Percentiles rank a stretch among this genome's conserved stretches.
These are phyloP conservation scores for Leishmania guyanensis DNA, from an alignment of 208 protist species.

Conservation along the genomic window DNA sequence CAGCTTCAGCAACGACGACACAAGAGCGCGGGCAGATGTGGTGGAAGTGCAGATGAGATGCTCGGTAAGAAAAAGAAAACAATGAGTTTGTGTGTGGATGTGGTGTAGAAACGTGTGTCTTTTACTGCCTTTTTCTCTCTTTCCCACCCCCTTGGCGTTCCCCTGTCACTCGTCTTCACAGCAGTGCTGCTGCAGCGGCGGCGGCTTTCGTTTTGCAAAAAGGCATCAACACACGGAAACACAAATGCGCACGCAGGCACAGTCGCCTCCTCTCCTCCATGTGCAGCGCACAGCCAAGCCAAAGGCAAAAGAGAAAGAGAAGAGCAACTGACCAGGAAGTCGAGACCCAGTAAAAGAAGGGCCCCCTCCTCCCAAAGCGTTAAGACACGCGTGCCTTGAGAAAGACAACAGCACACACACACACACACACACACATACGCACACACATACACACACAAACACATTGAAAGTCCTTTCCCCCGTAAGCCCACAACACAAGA, in stretches of 20 bases:
- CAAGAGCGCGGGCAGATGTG: neutral
- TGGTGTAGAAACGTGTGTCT: neutral
- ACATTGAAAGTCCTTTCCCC: neutral
- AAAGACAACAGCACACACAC: neutral
- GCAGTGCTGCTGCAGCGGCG: neutral
- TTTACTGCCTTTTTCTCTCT: neutral
- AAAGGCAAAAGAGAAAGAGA: neutral
- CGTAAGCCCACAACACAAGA: neutral
- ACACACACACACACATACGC: neutral
- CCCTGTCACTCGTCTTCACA: neutral
- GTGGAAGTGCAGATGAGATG: slow-evolving; percentile 1
- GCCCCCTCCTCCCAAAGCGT: neutral
- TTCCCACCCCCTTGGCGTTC: neutral
- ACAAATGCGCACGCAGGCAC: neutral
- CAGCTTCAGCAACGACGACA: neutral
- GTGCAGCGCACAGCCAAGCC: neutral
- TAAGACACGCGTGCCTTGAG: neutral
- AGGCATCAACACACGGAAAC: neutral
- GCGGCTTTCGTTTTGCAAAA: neutral
- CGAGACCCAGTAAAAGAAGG: neutral
- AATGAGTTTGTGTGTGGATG: neutral
- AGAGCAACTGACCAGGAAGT: neutral
- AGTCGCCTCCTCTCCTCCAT: neutral
- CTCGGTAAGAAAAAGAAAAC: neutral
- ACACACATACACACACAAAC: neutral